phyloP scores from a whole-genome alignment of 768 basidiomycete species.

The Russula sp. region DNA sequence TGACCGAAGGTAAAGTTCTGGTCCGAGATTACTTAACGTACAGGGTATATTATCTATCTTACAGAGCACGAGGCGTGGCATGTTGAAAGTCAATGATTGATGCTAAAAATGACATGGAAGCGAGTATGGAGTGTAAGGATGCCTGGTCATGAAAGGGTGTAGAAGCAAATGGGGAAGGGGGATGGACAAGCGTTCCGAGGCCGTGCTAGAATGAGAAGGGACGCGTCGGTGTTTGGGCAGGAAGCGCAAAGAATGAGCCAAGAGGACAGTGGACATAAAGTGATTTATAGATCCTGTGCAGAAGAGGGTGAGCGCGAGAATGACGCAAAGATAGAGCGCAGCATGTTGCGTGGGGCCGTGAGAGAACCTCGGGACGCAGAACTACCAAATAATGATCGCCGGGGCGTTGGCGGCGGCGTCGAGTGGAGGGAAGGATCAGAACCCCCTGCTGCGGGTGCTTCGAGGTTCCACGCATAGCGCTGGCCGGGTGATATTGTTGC shows the following conservation, averaged over 20 bases:
- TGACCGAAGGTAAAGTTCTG: slow-evolving; percentile 1
- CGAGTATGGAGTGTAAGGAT: not conserved
- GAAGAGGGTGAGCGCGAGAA: slow-evolving; percentile 15
- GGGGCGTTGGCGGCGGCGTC: not conserved
- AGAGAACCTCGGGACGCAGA: not conserved
- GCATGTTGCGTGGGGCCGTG: slow-evolving; percentile 7
- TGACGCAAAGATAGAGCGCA: slow-evolving; percentile 14
- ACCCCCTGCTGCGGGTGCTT: not conserved
- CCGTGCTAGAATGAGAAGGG: slow-evolving; percentile 2
- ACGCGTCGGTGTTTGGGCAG: not conserved
- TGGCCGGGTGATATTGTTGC: not conserved
- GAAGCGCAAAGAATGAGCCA: not conserved
- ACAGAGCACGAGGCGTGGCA: slow-evolving; percentile 5
- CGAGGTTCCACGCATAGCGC: not conserved
- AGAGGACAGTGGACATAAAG: not conserved
- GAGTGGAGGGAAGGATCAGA: not conserved
- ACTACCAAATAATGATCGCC: not conserved
- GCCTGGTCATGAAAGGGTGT: not conserved
- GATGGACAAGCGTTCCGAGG: not conserved
- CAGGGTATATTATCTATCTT: slow-evolving; percentile 14
- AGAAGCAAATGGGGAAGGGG: not conserved
- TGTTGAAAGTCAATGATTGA: slow-evolving; percentile 4
- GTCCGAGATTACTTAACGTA: slow-evolving; percentile 3
- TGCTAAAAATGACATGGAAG: slow-evolving; percentile 12
- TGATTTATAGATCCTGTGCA: not conserved